Conservation (phyloP, 2,329 filamentous ascomycete species). For the Exophiala calicioides region DNA sequence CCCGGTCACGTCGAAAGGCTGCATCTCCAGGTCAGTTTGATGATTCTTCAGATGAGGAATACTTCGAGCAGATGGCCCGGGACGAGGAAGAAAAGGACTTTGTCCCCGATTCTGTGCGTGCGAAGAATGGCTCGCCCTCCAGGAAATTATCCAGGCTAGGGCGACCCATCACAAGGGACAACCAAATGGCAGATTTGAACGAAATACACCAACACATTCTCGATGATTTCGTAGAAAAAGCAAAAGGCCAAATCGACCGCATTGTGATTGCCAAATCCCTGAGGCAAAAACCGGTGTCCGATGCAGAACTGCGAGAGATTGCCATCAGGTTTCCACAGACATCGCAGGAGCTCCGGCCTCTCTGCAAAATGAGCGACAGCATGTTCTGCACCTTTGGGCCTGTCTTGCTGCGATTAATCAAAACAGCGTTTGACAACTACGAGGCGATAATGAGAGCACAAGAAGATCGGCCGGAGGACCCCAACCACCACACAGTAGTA, state of each 20-base stretch:
- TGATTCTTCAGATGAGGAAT: conserved; percentile 22
- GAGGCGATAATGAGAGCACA: conserved; percentile 42
- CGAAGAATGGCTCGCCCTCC: too few relatives aligned
- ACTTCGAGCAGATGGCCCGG: conserved; percentile 20
- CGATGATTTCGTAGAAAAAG: conserved; percentile 50
- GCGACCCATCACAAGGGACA: conserved; percentile 50
- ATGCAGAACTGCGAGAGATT: conserved; percentile 50
- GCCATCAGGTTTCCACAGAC: conserved; percentile 49
- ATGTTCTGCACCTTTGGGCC: conserved; percentile 48
- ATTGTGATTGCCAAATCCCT: conserved; percentile 47
- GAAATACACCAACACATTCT: conserved; percentile 46
- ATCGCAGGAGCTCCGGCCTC: conserved; percentile 41
- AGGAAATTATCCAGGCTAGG: conserved; percentile 38
- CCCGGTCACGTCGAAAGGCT: conserved; percentile 42
- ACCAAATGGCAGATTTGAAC: conserved; percentile 45
- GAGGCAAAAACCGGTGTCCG: conserved; percentile 49
- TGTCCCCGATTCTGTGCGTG: conserved; percentile 46
- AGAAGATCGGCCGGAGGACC: conserved; percentile 48
- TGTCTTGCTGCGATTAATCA: conserved; percentile 45
- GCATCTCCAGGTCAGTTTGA: conserved; percentile 32
- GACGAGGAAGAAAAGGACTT: conserved; percentile 38
- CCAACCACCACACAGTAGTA: conserved; percentile 52
- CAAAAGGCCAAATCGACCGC: conserved; percentile 45
- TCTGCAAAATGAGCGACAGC: conserved; percentile 47
- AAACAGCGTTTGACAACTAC: conserved; percentile 43